Evolutionary conservation across 805 yeast genomes (phyloP).

Genomic region (Pichia exigua): DNA sequence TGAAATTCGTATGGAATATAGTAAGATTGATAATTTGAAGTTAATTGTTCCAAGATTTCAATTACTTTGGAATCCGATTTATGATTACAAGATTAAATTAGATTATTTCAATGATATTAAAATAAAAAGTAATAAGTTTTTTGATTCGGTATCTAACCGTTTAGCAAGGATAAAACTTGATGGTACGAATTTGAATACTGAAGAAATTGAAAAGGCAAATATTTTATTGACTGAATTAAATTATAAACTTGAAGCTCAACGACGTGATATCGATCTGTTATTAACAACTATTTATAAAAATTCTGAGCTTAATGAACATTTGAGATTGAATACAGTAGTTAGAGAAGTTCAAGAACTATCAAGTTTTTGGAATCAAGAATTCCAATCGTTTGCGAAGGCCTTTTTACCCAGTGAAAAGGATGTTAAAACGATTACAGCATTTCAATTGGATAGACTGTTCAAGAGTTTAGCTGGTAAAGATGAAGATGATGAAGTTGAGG

Average conservation of each 20-base stretch:
- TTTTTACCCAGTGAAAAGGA: conserved; percentile 90
- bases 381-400: conserved; percentile 66
- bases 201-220: conserved; percentile 63
- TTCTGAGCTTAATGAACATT: conserved; percentile 55
- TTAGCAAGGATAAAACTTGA: conserved; percentile 73
- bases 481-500: conserved; percentile 6
- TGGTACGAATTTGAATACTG: conserved; percentile 48
- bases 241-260: conserved; percentile 43
- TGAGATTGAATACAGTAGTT: conserved; percentile 61
- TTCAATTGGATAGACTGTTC: conserved; percentile 72
- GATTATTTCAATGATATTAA: conserved; percentile 50
- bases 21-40: conserved; percentile 68
- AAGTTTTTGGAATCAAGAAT: conserved; percentile 80
- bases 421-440: conserved; percentile 81
- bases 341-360: conserved; percentile 73
- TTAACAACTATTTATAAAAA: conserved; percentile 46
- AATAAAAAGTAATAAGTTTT: conserved; percentile 50
- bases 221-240: conserved; percentile 52
- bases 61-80: conserved; percentile 63
- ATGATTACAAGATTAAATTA: conserved; percentile 59
- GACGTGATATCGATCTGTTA: conserved; percentile 33
- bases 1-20: conserved; percentile 73
- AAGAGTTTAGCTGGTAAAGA: conserved; percentile 29
- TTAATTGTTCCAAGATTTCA: conserved; percentile 69
- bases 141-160: conserved; percentile 63